These are phyloP conservation scores for Nemania serpens DNA, from an alignment of 2,329 filamentous ascomycete species.

Conservation along the genomic window DNA sequence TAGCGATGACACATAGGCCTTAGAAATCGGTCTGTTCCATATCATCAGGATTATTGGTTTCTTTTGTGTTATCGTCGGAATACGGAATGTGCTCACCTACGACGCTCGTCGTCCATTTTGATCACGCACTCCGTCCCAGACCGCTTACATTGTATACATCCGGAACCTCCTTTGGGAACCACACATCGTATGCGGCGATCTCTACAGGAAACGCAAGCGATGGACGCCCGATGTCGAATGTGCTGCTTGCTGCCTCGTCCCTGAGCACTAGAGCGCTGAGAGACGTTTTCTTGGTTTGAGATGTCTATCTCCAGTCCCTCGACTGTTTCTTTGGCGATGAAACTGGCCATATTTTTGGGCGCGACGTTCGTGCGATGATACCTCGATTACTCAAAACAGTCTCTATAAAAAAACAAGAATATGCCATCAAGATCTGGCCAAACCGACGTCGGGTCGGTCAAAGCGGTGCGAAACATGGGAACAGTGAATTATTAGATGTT, in stretches of 20 bases:
- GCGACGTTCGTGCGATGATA: conserved; percentile 4
- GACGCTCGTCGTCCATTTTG: conserved; percentile 31
- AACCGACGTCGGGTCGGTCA: conserved; percentile 16
- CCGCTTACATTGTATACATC: conserved; percentile 28
- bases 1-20: conserved; percentile 30
- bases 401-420: conserved; percentile 5
- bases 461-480: conserved; percentile 10
- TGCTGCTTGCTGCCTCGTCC: conserved; percentile 26
- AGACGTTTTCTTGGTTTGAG: conserved; percentile 29
- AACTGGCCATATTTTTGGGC: conserved; percentile 17
- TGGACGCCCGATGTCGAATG: conserved; percentile 28
- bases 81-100: conserved; percentile 21
- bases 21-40: conserved; percentile 25
- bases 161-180: conserved; percentile 26
- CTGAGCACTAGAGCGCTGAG: conserved; percentile 14
- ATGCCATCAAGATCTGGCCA: conserved; percentile 17
- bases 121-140: conserved; percentile 30
- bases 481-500: conserved; percentile 18
- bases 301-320: conserved; percentile 25
- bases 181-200: conserved; percentile 32
- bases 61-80: background rate
- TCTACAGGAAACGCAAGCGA: conserved; percentile 30
- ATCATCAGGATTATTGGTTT: conserved; percentile 6
- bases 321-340: conserved; percentile 9
- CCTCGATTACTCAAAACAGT: conserved; percentile 14